A percentile compares a stretch with the other conserved stretches of the same genome.
These are phyloP conservation scores for Bonia amplexicaulis DNA, from an alignment of 176 grass and related monocot species.

Conservation along the genomic window DNA sequence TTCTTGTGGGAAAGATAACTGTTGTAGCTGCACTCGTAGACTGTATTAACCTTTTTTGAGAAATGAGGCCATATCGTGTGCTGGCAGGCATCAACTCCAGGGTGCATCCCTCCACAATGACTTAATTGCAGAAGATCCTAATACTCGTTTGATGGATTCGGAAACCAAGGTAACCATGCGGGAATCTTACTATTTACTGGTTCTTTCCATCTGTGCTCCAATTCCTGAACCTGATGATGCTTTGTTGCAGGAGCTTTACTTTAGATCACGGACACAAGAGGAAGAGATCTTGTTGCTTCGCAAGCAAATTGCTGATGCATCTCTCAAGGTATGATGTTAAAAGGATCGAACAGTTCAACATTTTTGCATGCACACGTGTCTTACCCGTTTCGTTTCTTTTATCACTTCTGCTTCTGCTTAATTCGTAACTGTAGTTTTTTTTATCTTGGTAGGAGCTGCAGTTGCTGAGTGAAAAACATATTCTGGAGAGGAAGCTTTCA, in stretches of 20 bases:
- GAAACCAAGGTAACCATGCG: conserved; percentile 57
- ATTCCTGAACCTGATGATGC: conserved; percentile 13
- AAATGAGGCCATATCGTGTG: conserved; percentile 14
- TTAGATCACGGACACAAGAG: conserved; percentile 72
- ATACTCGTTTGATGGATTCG: conserved; percentile 52
- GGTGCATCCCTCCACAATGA: conserved; percentile 40
- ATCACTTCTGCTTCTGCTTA: neutral
- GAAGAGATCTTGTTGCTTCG: conserved; percentile 72
- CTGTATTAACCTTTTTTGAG: conserved; percentile 1
- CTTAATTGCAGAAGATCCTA: conserved; percentile 35
- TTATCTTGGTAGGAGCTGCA: conserved; percentile 59
- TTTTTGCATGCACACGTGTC: neutral
- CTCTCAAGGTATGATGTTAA: conserved; percentile 52
- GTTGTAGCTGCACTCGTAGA: neutral
- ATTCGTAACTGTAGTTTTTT: conserved; percentile 22
- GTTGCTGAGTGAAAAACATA: conserved; percentile 84
- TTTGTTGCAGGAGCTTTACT: conserved; percentile 64
- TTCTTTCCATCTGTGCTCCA: neutral
- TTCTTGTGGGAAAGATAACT: conserved; percentile 13
- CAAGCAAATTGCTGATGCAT: conserved; percentile 79
- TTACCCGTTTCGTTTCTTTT: neutral
- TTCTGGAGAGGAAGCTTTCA: conserved; percentile 83
- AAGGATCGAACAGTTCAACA: neutral
- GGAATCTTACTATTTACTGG: conserved; percentile 9
- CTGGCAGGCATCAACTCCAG: conserved; percentile 48